A percentile compares a stretch with the other conserved stretches of the same genome.
Evolutionary conservation across 192 early-diverging fungal genomes (phyloP).

Genomic region (Podila verticillata): DNA sequence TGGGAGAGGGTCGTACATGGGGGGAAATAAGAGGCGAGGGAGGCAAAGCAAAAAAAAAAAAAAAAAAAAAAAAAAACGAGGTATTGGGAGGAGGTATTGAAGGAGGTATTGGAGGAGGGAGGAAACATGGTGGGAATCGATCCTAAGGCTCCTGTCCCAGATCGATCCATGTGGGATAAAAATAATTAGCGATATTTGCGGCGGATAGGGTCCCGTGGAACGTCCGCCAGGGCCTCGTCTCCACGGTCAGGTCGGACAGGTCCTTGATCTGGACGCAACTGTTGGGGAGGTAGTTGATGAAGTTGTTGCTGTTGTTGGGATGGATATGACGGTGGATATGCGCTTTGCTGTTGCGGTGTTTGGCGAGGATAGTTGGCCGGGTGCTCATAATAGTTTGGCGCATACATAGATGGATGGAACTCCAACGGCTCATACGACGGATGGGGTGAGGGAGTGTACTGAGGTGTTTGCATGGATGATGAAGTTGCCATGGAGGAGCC

Average conservation of each 20-base stretch:
- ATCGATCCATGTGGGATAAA: neutral
- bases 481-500: neutral
- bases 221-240: neutral
- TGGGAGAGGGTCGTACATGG: no score
- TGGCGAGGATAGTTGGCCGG: neutral
- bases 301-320: slow-evolving; percentile 5
- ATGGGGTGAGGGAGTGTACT: neutral
- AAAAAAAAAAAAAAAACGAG: neutral
- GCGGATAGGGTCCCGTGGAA: slow-evolving; percentile 15
- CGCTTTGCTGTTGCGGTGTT: neutral
- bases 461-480: neutral
- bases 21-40: no score
- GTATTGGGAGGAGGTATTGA: no score
- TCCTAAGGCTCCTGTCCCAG: neutral
- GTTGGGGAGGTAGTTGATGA: neutral
- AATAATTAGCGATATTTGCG: slow-evolving; percentile 17
- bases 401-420: no score
- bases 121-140: neutral
- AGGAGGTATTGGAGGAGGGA: neutral
- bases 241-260: neutral
- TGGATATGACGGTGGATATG: neutral
- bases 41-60: neutral
- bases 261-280: neutral
- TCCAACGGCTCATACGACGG: neutral
- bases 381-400: neutral